These are phyloP conservation scores for Neckera pumila DNA, from an alignment of 225 moss, liverwort and hornwort genomes.

Conservation along the genomic window DNA sequence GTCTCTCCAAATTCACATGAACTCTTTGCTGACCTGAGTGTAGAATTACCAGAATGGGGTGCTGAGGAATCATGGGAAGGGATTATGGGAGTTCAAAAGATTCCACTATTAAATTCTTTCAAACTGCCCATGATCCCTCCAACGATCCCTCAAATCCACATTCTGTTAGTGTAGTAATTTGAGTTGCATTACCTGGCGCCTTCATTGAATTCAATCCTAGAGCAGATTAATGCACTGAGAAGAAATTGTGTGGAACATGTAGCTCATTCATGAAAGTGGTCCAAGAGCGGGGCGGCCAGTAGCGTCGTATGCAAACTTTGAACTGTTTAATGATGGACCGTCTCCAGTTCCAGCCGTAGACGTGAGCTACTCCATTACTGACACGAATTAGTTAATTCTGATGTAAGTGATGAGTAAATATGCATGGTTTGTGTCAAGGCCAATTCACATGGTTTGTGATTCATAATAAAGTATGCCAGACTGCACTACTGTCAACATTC, in stretches of 20 bases:
- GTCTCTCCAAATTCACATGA: background rate
- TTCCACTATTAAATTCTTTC: background rate
- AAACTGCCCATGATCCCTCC: too few species aligned
- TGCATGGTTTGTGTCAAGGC: background rate
- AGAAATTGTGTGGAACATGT: conserved; percentile 8
- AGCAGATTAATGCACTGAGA: conserved; percentile 8
- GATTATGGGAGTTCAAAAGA: background rate
- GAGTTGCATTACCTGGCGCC: background rate
- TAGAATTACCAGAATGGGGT: background rate
- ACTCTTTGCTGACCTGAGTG: background rate
- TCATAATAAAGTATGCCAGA: background rate
- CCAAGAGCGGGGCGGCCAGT: background rate
- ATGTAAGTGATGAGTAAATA: background rate
- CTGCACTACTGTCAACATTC: background rate
- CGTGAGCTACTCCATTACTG: background rate
- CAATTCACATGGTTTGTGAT: background rate
- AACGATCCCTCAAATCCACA: background rate
- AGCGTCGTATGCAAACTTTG: conserved; percentile 4
- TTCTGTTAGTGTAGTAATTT: background rate
- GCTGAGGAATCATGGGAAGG: background rate
- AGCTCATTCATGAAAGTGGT: conserved; percentile 25
- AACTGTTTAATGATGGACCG: background rate
- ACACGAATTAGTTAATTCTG: background rate
- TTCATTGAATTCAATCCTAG: background rate
- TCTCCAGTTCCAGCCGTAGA: conserved; percentile 1